phyloP scores from a whole-genome alignment of 2,329 filamentous ascomycete species.

The Diaporthe ampelina region DNA sequence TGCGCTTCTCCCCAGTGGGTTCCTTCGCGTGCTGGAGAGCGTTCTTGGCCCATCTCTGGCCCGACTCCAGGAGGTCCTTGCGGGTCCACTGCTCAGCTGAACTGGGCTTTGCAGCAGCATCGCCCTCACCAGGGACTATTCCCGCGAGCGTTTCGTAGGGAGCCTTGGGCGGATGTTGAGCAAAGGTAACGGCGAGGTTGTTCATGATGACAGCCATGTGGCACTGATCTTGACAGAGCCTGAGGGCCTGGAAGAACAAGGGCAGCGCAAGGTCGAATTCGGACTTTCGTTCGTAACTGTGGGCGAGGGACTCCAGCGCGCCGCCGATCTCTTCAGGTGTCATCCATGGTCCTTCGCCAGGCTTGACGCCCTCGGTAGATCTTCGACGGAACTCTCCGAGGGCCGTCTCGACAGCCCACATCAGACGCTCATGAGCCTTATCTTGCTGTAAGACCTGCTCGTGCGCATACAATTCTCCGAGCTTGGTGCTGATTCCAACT shows the following conservation, averaged over 20 bases:
- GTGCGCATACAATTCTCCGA: slow-evolving; percentile 85
- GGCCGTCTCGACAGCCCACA: slow-evolving; percentile 86
- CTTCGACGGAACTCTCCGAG: slow-evolving; percentile 81
- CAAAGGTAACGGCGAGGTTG: slow-evolving; percentile 81
- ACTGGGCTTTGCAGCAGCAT: slow-evolving; percentile 34
- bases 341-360: slow-evolving; percentile 80
- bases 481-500: slow-evolving; percentile 83
- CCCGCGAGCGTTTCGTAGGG: slow-evolving; percentile 50
- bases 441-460: slow-evolving; percentile 81
- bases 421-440: slow-evolving; percentile 79
- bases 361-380: slow-evolving; percentile 75
- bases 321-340: slow-evolving; percentile 79
- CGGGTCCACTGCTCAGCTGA: slow-evolving; percentile 59
- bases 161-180: slow-evolving; percentile 70
- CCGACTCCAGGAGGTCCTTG: slow-evolving; percentile 75
- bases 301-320: slow-evolving; percentile 80
- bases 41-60: slow-evolving; percentile 83
- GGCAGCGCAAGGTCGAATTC: slow-evolving; percentile 87
- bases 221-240: slow-evolving; percentile 76
- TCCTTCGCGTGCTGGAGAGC: slow-evolving; percentile 76
- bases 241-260: slow-evolving; percentile 87
- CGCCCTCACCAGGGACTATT: slow-evolving; percentile 38
- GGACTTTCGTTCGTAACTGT: slow-evolving; percentile 80
- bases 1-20: slow-evolving; percentile 76
- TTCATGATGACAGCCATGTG: slow-evolving; percentile 90